Conservation (phyloP, 805 yeast genomes). For the Sugiyamaella valdiviana region DNA sequence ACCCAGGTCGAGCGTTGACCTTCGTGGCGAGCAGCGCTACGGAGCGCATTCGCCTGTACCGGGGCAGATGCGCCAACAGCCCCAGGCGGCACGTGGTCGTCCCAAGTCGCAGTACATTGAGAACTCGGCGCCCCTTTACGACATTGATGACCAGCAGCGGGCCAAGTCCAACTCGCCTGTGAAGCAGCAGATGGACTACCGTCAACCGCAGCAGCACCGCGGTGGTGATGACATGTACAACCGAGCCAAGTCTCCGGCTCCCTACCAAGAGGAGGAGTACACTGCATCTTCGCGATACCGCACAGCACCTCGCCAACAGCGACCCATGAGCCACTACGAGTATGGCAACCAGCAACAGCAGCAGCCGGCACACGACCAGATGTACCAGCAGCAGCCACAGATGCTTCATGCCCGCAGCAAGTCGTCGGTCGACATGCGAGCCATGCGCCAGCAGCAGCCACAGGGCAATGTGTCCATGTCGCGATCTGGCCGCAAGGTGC, state of each 20-base stretch:
- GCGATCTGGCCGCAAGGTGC: constrained; percentile 48
- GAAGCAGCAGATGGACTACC: constrained; percentile 2
- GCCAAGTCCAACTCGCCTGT: constrained; percentile 19
- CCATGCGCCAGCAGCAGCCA: constrained; percentile 23
- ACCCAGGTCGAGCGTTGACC: constrained; percentile 20
- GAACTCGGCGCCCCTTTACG: constrained; percentile 3
- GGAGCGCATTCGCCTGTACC: constrained; percentile 4
- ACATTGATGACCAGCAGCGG: constrained; percentile 13
- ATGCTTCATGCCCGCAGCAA: constrained; percentile 19
- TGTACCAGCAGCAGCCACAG: constrained; percentile 6
- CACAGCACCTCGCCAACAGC: constrained; percentile 1
- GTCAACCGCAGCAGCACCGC: constrained; percentile 10
- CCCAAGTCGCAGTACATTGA: constrained; percentile 15
- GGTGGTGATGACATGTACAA: background rate
- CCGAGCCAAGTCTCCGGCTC: constrained; percentile 15
- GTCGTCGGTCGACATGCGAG: constrained; percentile 19
- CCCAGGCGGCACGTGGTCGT: constrained; percentile 20
- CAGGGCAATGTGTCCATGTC: constrained; percentile 39
- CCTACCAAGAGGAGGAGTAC: constrained; percentile 1
- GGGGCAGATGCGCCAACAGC: constrained; percentile 8
- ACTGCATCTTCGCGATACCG: background rate
- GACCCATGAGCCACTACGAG: background rate
- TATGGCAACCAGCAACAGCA: constrained; percentile 11
- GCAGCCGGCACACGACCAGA: constrained; percentile 2
- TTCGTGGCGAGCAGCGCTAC: constrained; percentile 5